Percentiles rank a stretch among this genome's conserved stretches.
Conservation (phyloP, 2,329 filamentous ascomycete genomes). For the Aspergillus aculeatus region DNA sequence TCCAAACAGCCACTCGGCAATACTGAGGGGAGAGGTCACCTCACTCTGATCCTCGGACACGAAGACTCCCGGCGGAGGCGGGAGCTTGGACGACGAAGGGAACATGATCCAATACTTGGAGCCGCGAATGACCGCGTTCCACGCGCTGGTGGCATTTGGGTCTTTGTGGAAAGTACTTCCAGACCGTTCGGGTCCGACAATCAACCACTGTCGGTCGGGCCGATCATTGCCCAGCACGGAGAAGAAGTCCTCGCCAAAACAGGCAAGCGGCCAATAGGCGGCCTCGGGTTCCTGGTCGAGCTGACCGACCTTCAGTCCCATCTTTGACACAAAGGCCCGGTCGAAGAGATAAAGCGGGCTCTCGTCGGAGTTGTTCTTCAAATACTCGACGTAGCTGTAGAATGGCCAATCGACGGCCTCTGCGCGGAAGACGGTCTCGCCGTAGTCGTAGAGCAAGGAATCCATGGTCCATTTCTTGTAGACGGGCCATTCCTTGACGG, state of each 20-base stretch:
- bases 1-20: conserved; percentile 91
- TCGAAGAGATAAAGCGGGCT: conserved; percentile 93
- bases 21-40: conserved; percentile 89
- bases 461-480: conserved; percentile 72
- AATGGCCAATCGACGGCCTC: conserved; percentile 93
- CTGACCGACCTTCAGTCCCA: conserved; percentile 63
- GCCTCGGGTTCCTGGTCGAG: conserved; percentile 45
- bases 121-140: conserved; percentile 89
- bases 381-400: conserved; percentile 76
- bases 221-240: conserved; percentile 72
- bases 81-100: conserved; percentile 62
- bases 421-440: conserved; percentile 71
- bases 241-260: conserved; percentile 86
- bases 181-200: conserved; percentile 80
- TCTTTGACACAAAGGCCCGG: conserved; percentile 80
- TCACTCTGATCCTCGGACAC: conserved; percentile 87
- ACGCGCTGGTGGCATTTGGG: conserved; percentile 69
- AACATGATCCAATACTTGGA: conserved; percentile 99
- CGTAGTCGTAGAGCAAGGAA: conserved; percentile 63
- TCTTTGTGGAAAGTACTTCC: conserved; percentile 95
- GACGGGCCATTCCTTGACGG: conserved; percentile 78
- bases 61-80: conserved; percentile 81
- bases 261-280: conserved; percentile 75
- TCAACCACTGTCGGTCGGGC: conserved; percentile 88
- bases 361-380: conserved; percentile 77